Base-by-base conservation (phyloP, 2,329 filamentous ascomycete genomes). In the Aspergillus unguis region DNA sequence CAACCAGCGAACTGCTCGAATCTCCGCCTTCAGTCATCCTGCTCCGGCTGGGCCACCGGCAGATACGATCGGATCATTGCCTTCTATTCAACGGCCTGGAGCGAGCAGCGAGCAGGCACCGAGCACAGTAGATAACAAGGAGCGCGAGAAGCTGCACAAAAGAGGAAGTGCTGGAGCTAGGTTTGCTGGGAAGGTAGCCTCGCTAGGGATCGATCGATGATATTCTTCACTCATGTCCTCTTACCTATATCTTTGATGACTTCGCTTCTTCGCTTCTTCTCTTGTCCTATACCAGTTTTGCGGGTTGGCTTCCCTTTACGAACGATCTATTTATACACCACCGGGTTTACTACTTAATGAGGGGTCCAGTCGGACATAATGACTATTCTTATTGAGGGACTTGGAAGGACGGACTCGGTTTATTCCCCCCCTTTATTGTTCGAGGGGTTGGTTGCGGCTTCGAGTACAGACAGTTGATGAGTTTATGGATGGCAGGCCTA, bases 161-260 rank as follows among this genome's bases (percentile, higher is more conserved):
- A 80, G 88, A 55, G 85, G 89, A 57, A 91, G 88, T 67, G 88
- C 86, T 27, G 88, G 88, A 43, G 88, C 88, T 44, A 80, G 87
- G 60, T 78, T 92, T 66, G 72, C 75, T 2, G 75, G 74, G 17
- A 77, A 76, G 56, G 73, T 77, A 41, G 68, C 73, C 40, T 74
- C 74, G 31, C 62, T 76, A 35, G 71, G 69, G 26, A 72, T 70
- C 50, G 72, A 73, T 58, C 71, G 71, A 62, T 74, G 66, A 66
- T 11, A 38, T 36, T 11, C 17, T 27, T 40, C 44, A 44, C 11
- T 33, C 11, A 25, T 48, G 31, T 26, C 26, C 29, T 37, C 54
- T 32, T 52, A 41, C 37, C 45, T 51, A 47, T 48, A 56, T 38
- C 27, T 45, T 28, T 45, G 50, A 29, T 40, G 48, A 47, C 44